Evolutionary conservation across 768 basidiomycete species (phyloP).

Genomic region (Lactifluus volemus): DNA sequence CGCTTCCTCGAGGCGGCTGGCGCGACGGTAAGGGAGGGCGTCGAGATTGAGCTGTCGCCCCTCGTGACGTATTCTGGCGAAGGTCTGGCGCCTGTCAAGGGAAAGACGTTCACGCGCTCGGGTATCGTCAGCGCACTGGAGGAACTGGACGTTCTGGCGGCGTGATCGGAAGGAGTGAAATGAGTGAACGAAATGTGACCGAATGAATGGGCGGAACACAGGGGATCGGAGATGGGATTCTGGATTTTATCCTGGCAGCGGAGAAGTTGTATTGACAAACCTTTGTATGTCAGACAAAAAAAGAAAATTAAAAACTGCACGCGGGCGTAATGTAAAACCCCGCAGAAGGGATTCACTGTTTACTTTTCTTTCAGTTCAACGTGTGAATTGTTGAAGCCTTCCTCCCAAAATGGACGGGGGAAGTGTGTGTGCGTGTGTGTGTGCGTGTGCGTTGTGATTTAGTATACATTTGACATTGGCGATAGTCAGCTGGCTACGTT

Average conservation of each 20-base stretch:
- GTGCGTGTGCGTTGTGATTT: neutral
- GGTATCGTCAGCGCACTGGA: conserved; percentile 57
- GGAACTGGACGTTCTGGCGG: conserved; percentile 63
- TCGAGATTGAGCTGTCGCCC: conserved; percentile 89
- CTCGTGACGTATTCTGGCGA: conserved; percentile 88
- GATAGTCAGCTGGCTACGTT: conserved; percentile 10
- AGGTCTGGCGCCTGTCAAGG: conserved; percentile 70
- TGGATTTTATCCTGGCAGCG: neutral
- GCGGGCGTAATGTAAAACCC: neutral
- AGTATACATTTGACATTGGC: conserved; percentile 6
- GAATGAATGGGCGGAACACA: no score
- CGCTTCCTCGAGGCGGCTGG: conserved; percentile 78
- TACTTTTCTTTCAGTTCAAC: neutral
- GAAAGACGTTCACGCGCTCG: conserved; percentile 68
- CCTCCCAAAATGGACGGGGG: neutral
- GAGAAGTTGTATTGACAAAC: neutral
- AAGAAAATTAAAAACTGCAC: neutral
- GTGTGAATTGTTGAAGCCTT: neutral
- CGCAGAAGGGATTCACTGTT: neutral
- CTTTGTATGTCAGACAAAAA: neutral
- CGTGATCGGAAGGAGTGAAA: neutral
- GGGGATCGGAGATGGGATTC: neutral
- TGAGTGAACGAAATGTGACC: neutral
- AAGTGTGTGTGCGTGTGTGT: neutral
- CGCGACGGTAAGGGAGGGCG: conserved; percentile 57